Conservation (phyloP, 73 alveolate species). For the Paramecium tetraurelia region DNA sequence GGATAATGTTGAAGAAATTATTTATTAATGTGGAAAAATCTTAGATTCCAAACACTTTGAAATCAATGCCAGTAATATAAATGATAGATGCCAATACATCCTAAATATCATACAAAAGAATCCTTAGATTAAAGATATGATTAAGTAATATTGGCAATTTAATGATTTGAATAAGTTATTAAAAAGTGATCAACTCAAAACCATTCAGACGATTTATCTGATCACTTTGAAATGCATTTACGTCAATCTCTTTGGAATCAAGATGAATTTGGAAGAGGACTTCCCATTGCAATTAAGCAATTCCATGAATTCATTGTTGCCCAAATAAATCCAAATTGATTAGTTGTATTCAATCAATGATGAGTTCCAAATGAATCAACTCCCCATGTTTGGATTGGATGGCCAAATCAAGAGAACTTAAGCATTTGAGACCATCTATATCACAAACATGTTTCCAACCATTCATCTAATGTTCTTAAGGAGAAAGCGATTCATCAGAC, state of each 20-base stretch:
- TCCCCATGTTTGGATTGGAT: not conserved
- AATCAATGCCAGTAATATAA: not conserved
- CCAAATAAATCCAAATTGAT: not conserved
- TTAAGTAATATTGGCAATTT: not conserved
- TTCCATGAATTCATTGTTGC: not conserved
- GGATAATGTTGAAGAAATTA: not conserved
- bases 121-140: not conserved
- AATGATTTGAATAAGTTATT: not conserved
- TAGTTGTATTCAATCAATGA: not conserved
- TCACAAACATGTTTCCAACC: constrained; percentile 2
- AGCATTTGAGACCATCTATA: not conserved
- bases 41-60: not conserved
- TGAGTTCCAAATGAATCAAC: not conserved
- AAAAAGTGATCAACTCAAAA: not conserved
- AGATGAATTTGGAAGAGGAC: not conserved
- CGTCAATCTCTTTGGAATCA: not conserved
- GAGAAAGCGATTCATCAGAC: not conserved
- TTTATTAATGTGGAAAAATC: constrained; percentile 14
- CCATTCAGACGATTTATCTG: not conserved
- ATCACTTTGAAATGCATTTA: not conserved
- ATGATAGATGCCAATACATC: not conserved
- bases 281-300: not conserved
- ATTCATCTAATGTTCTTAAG: not conserved
- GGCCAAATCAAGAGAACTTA: not conserved
- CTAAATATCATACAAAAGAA: not conserved